phyloP scores from a whole-genome alignment of 306 rosid species.

The Styphnolobium japonicum region DNA sequence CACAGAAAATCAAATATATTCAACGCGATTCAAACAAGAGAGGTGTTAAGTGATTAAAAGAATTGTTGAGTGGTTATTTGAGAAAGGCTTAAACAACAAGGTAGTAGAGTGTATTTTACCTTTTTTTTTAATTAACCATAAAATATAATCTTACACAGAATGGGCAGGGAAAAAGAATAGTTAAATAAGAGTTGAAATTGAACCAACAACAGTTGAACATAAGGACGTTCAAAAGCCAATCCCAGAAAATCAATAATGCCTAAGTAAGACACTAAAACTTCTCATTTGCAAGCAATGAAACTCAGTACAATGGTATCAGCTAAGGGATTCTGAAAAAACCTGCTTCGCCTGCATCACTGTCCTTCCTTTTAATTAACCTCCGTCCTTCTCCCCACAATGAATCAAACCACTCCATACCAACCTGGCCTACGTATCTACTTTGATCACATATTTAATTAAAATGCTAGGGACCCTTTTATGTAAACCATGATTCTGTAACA shows the following conservation, averaged over 20 bases:
- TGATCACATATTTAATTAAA: slow-evolving; percentile 40
- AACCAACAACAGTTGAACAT: background rate
- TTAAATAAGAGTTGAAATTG: background rate
- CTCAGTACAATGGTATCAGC: background rate
- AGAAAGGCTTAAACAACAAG: too few relatives aligned
- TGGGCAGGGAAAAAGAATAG: background rate
- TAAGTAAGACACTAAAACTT: background rate
- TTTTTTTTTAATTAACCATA: too few relatives aligned
- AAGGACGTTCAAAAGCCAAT: background rate
- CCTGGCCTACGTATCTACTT: slow-evolving; percentile 23
- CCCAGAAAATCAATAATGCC: background rate
- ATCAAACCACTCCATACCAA: slow-evolving; percentile 64
- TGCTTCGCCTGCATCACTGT: slow-evolving; percentile 97
- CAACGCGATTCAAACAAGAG: too few relatives aligned
- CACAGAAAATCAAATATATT: too few relatives aligned
- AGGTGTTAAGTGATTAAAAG: too few relatives aligned
- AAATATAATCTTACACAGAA: background rate
- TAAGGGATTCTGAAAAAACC: slow-evolving; percentile 37
- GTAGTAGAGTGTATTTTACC: too few relatives aligned
- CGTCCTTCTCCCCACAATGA: slow-evolving; percentile 47
- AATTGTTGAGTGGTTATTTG: too few relatives aligned
- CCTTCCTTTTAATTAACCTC: slow-evolving; percentile 70
- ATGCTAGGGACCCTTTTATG: background rate
- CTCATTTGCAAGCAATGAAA: background rate
- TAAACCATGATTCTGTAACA: background rate